These are phyloP conservation scores for Pulveroboletus frians DNA, from an alignment of 768 basidiomycete genomes.

Conservation along the genomic window DNA sequence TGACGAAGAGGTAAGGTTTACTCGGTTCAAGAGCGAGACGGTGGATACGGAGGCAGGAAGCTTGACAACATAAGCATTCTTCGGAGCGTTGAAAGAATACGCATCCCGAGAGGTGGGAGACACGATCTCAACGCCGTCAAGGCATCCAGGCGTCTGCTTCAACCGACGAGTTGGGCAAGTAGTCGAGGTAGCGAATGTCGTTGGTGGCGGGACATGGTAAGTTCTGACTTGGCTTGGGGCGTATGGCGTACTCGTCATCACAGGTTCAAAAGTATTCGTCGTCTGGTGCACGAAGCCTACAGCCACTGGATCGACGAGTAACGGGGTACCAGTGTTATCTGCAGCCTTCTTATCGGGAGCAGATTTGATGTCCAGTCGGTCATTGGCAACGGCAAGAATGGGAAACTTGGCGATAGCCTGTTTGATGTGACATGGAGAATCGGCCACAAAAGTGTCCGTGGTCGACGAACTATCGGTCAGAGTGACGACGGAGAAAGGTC, in stretches of 20 bases:
- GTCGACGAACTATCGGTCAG: slow-evolving; percentile 12
- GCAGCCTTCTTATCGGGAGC: background rate
- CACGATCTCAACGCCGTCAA: background rate
- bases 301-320: background rate
- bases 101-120: slow-evolving; percentile 5
- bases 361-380: background rate
- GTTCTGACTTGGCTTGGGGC: background rate
- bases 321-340: background rate
- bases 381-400: background rate
- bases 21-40: background rate
- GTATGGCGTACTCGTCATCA: slow-evolving; percentile 16
- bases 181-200: background rate
- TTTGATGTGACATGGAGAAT: slow-evolving; percentile 17
- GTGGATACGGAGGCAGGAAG: slow-evolving; percentile 5
- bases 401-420: slow-evolving; percentile 4
- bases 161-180: background rate
- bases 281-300: background rate
- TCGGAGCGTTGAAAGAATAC: slow-evolving; percentile 3
- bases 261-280: slow-evolving; percentile 10
- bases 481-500: slow-evolving; percentile 6
- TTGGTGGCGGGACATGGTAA: background rate
- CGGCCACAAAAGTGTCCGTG: slow-evolving; percentile 21
- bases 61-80: slow-evolving; percentile 12
- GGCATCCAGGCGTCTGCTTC: background rate
- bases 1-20: background rate